Percentiles rank a stretch among this genome's conserved stretches.
Conservation (phyloP, 2,329 filamentous ascomycete species). For the Balansia obtecta region DNA sequence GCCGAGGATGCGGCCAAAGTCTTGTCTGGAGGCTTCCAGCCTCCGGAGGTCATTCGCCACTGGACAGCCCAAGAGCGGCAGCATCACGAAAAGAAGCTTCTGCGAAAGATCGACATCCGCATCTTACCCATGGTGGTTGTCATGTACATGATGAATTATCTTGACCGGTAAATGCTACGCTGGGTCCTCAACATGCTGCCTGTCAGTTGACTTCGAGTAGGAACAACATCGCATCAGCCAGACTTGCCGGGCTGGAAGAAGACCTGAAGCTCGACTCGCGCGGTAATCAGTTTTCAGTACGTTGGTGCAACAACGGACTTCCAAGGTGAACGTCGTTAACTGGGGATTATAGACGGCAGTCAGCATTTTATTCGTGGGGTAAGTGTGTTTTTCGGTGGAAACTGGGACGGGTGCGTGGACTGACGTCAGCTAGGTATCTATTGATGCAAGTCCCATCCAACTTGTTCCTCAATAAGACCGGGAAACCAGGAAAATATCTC, state of each 20-base stretch:
- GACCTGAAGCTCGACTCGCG: constrained; percentile 37
- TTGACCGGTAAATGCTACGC: constrained; percentile 28
- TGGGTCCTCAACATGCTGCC: constrained; percentile 10
- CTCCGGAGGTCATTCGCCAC: neutral
- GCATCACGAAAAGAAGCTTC: constrained; percentile 17
- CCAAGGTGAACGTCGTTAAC: neutral
- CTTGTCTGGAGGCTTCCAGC: neutral
- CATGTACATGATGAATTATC: constrained; percentile 46
- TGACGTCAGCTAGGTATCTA: constrained; percentile 23
- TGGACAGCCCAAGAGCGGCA: constrained; percentile 2
- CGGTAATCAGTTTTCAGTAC: constrained; percentile 11
- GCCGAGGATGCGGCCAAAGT: neutral
- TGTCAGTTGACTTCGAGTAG: constrained; percentile 13
- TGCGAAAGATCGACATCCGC: constrained; percentile 27
- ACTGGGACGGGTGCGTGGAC: neutral
- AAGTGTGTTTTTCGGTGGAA: constrained; percentile 9
- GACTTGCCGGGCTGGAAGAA: constrained; percentile 22
- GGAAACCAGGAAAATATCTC: constrained; percentile 33
- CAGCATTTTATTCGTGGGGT: constrained; percentile 39
- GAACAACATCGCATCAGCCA: constrained; percentile 21
- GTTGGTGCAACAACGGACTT: neutral
- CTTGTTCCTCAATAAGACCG: constrained; percentile 38
- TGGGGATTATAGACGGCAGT: constrained; percentile 25
- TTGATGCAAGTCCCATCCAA: constrained; percentile 41
- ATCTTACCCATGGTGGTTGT: constrained; percentile 39